Conservation (phyloP, 441 rosid genomes). For the Brassica balearica region DNA sequence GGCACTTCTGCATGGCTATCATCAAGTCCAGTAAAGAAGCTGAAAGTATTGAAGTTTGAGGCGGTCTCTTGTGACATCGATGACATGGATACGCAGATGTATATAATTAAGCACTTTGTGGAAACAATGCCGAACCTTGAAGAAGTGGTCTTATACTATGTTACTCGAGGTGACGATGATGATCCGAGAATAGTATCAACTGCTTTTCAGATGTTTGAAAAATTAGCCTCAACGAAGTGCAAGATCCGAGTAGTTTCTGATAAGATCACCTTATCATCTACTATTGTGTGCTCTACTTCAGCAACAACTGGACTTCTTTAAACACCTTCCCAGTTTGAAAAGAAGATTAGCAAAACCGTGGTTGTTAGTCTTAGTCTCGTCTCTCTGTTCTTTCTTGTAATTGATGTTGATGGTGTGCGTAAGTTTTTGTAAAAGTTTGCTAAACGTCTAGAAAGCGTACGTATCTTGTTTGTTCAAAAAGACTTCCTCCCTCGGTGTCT, state of each 20-base stretch:
- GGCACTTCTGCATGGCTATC: constrained; percentile 14
- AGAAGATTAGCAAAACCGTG: neutral
- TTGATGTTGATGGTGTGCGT: neutral
- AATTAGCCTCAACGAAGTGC: constrained; percentile 32
- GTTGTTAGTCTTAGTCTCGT: too few relatives aligned
- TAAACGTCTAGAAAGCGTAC: neutral
- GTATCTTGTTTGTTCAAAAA: neutral
- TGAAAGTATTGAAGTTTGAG: constrained; percentile 29
- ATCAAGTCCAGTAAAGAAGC: constrained; percentile 28
- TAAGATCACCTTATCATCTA: constrained; percentile 15
- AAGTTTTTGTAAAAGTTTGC: constrained; percentile 7
- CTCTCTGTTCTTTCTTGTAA: neutral
- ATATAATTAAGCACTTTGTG: constrained; percentile 19
- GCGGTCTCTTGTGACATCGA: neutral
- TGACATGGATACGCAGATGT: constrained; percentile 17
- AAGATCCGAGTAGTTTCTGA: constrained; percentile 35
- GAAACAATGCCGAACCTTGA: constrained; percentile 37
- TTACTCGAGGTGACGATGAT: constrained; percentile 1
- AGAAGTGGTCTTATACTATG: constrained; percentile 27
- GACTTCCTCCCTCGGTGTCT: neutral
- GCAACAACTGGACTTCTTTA: constrained; percentile 10
- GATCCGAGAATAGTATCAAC: constrained; percentile 15
- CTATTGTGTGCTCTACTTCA: constrained; percentile 11
- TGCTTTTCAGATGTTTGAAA: constrained; percentile 1
- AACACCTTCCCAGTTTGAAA: constrained; percentile 1